Conservation (phyloP, 129 eudicot species). For the Helianthus tuberosus region DNA sequence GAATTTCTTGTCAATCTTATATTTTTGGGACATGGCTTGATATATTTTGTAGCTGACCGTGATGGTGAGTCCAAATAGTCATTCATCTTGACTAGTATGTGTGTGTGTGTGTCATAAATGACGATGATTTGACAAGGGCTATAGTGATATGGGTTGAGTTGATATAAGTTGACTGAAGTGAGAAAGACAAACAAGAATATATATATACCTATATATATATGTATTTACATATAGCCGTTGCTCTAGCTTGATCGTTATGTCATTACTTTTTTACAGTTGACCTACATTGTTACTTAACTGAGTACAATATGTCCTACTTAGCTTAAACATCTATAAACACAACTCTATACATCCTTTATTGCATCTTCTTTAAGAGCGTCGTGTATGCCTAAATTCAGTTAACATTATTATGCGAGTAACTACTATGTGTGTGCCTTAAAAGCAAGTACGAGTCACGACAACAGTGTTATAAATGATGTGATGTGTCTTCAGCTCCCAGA, state of each 20-base stretch:
- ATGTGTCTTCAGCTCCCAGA: neutral
- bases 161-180: conserved; percentile 1
- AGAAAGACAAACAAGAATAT: neutral
- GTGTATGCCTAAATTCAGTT: neutral
- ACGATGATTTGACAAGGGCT: conserved; percentile 12
- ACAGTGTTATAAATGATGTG: neutral
- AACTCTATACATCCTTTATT: too few relatives aligned
- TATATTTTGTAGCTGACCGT: neutral
- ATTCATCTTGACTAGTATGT: neutral
- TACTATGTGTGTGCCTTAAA: neutral
- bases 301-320: neutral
- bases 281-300: neutral
- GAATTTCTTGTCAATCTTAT: neutral
- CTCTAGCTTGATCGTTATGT: neutral
- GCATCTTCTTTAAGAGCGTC: neutral
- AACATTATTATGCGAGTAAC: neutral
- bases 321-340: neutral
- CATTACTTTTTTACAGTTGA: neutral
- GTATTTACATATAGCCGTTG: neutral
- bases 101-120: neutral
- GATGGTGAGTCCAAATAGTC: neutral
- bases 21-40: conserved; percentile 19
- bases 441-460: conserved; percentile 1
- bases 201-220: neutral
- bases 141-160: neutral